Percentiles rank a stretch among this genome's conserved stretches.
Evolutionary conservation across 176 grass and related monocot species (phyloP).

Genomic region (Oryza meridionalis): DNA sequence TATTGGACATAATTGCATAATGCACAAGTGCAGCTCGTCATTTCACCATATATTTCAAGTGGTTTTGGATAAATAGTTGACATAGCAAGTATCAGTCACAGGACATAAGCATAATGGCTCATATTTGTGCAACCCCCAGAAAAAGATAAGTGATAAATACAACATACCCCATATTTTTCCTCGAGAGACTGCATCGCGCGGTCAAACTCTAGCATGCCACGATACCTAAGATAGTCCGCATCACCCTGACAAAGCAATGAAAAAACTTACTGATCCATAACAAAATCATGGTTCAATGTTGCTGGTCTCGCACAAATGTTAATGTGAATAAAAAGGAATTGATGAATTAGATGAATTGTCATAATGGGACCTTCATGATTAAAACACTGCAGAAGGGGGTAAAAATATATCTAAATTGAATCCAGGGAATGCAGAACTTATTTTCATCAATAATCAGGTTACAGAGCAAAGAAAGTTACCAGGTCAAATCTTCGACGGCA

Average conservation of each 20-base stretch:
- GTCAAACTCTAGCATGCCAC: conserved; percentile 85
- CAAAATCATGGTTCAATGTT: conserved; percentile 7
- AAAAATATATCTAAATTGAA: conserved; percentile 24
- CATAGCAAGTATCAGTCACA: background rate
- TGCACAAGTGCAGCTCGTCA: background rate
- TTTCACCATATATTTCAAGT: conserved; percentile 21
- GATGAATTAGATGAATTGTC: conserved; percentile 12
- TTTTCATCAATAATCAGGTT: conserved; percentile 14
- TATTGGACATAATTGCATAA: background rate
- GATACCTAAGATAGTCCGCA: conserved; percentile 83
- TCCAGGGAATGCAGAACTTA: conserved; percentile 1
- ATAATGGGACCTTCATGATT: conserved; percentile 4
- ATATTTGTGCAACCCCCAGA: conserved; percentile 24
- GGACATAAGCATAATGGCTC: background rate
- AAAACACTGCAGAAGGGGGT: conserved; percentile 5
- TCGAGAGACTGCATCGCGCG: conserved; percentile 90
- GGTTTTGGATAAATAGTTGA: background rate
- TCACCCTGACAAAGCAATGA: conserved; percentile 62
- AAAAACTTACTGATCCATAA: conserved; percentile 13
- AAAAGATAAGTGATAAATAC: conserved; percentile 34
- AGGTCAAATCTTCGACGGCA: conserved; percentile 88
- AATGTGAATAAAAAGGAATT: conserved; percentile 17
- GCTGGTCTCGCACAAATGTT: background rate
- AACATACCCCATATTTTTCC: conserved; percentile 79
- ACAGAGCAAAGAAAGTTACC: conserved; percentile 45